Conservation (phyloP, 768 basidiomycete genomes). For the Leccinum uliginosum region DNA sequence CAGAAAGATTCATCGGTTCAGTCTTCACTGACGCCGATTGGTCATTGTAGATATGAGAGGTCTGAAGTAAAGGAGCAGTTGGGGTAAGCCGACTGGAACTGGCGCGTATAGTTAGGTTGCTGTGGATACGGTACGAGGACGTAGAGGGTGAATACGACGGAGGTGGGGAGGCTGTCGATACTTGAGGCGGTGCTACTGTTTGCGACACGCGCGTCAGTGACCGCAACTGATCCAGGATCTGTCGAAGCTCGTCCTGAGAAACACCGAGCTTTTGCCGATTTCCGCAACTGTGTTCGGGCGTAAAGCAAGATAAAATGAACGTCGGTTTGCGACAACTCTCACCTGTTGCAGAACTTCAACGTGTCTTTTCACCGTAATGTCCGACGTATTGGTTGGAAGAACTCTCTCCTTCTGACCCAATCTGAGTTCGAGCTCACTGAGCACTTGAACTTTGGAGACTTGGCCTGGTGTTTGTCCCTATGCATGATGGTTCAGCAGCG, state of each 20-base stretch:
- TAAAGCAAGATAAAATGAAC: conserved; percentile 3
- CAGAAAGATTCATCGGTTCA: conserved; percentile 29
- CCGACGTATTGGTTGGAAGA: conserved; percentile 69
- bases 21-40: conserved; percentile 23
- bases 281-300: conserved; percentile 48
- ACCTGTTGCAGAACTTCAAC: conserved; percentile 81
- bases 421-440: conserved; percentile 78
- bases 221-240: conserved; percentile 70
- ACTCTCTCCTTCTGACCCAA: conserved; percentile 76
- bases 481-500: conserved; percentile 13
- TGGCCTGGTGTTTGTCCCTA: conserved; percentile 38
- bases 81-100: conserved; percentile 30
- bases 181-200: conserved; percentile 33
- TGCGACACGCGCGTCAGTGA: conserved; percentile 45
- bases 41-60: conserved; percentile 27
- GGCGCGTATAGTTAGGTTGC: conserved; percentile 25
- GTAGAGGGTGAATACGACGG: too few relatives aligned
- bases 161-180: conserved; percentile 24
- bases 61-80: conserved; percentile 30
- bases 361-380: conserved; percentile 63
- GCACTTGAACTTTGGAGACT: conserved; percentile 73
- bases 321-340: conserved; percentile 20
- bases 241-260: conserved; percentile 71
- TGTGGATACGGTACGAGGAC: conserved; percentile 32
- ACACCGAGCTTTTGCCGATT: conserved; percentile 75